These are phyloP conservation scores for Chaetoceros tenuissimus DNA, from an alignment of 108 stramenopile genomes.

Conservation along the genomic window DNA sequence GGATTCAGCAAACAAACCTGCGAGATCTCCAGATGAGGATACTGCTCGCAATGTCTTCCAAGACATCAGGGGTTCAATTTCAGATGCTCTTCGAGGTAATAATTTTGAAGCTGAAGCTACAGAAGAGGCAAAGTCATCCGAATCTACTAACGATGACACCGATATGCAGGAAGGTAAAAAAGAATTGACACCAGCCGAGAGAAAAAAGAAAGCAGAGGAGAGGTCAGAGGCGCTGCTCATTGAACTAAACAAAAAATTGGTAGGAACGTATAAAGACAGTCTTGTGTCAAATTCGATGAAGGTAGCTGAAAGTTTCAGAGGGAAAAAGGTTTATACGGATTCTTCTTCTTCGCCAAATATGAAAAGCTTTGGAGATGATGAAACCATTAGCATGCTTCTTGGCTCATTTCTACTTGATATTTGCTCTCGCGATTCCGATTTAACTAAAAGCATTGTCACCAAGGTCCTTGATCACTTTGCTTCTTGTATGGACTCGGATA, in stretches of 20 bases:
- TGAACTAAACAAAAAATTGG: slow-evolving; percentile 6
- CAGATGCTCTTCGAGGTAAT: background rate
- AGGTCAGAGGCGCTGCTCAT: slow-evolving; percentile 26
- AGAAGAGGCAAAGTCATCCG: background rate
- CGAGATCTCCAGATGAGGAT: background rate
- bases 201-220: slow-evolving; percentile 20
- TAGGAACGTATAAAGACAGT: slow-evolving; percentile 17
- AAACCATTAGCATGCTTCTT: slow-evolving; percentile 63
- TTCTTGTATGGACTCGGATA: background rate
- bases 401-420: slow-evolving; percentile 61
- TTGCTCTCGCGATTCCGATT: slow-evolving; percentile 38
- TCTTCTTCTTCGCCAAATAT: slow-evolving; percentile 9
- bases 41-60: too few relatives aligned
- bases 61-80: background rate
- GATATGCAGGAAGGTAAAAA: slow-evolving; percentile 4
- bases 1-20: slow-evolving; percentile 31
- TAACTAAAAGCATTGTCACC: slow-evolving; percentile 26
- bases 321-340: slow-evolving; percentile 6
- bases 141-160: background rate
- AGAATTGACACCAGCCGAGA: slow-evolving; percentile 15
- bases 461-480: slow-evolving; percentile 31
- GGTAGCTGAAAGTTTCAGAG: slow-evolving; percentile 1
- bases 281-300: too few relatives aligned
- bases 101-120: background rate
- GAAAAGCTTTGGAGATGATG: slow-evolving; percentile 31